Conservation (phyloP, 176 grass and related monocot species). For the Carex parvula region DNA sequence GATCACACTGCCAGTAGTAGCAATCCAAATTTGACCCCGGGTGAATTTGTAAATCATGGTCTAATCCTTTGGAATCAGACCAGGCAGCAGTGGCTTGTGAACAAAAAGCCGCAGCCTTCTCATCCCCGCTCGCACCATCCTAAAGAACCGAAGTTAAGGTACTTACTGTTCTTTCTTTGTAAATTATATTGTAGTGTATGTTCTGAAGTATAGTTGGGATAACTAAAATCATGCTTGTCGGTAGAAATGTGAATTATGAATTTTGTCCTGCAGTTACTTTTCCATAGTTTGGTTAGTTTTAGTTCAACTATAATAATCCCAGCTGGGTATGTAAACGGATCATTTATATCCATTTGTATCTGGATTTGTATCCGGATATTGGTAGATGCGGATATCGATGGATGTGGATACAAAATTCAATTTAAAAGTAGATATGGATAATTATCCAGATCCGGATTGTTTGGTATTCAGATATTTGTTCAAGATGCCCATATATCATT, state of each 20-base stretch:
- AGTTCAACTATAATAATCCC: neutral
- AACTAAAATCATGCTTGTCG: neutral
- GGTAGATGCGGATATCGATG: neutral
- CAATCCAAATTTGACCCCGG: slow-evolving; percentile 30
- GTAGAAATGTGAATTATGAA: neutral
- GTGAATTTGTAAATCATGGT: slow-evolving; percentile 84
- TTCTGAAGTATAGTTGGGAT: neutral
- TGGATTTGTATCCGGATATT: neutral
- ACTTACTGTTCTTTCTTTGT: slow-evolving; percentile 18
- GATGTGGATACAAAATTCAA: neutral
- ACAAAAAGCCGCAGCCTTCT: slow-evolving; percentile 30
- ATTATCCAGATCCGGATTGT: neutral
- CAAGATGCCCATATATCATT: neutral
- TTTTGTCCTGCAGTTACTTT: neutral
- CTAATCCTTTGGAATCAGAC: slow-evolving; percentile 85
- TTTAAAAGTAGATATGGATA: neutral
- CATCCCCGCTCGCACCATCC: slow-evolving; percentile 34
- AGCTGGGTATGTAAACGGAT: neutral
- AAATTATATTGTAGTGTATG: neutral
- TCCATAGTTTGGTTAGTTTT: neutral
- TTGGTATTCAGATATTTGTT: neutral
- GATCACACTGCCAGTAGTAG: slow-evolving; percentile 59
- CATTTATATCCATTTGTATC: neutral
- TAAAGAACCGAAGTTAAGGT: slow-evolving; percentile 78
- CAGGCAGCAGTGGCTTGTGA: slow-evolving; percentile 79